Evolutionary conservation across 352 stramenopile species (phyloP).

Genomic region (Globisporangium abappressorium): DNA sequence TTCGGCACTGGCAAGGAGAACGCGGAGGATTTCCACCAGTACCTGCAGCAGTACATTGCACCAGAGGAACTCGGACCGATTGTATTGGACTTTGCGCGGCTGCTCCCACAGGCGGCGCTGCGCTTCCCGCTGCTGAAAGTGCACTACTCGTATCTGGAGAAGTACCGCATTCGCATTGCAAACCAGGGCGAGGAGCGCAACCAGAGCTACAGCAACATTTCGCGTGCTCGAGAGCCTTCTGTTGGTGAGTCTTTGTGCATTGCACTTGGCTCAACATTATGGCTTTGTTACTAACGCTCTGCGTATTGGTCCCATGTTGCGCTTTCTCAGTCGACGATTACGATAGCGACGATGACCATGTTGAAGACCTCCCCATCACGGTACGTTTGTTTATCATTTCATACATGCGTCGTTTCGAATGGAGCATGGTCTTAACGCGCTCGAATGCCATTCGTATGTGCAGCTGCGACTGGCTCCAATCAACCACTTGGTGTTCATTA

Average conservation of each 20-base stretch:
- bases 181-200: conserved; percentile 40
- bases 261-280: background rate
- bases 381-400: conserved; percentile 24
- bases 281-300: background rate
- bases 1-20: conserved; percentile 71
- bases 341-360: conserved; percentile 63
- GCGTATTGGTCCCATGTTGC: background rate
- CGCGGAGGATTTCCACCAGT: conserved; percentile 63
- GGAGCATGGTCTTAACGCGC: background rate
- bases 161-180: conserved; percentile 18
- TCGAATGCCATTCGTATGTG: background rate
- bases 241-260: conserved; percentile 18
- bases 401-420: background rate
- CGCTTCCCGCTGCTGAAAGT: conserved; percentile 67
- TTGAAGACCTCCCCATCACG: conserved; percentile 67
- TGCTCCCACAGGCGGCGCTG: conserved; percentile 58
- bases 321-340: conserved; percentile 14
- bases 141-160: conserved; percentile 56
- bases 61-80: conserved; percentile 58
- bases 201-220: conserved; percentile 63
- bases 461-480: conserved; percentile 71
- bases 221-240: conserved; percentile 28
- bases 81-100: conserved; percentile 75
- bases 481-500: conserved; percentile 86
- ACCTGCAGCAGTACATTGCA: conserved; percentile 54